Conservation (phyloP, 179 eudicot species). For the Silene coronaria region DNA sequence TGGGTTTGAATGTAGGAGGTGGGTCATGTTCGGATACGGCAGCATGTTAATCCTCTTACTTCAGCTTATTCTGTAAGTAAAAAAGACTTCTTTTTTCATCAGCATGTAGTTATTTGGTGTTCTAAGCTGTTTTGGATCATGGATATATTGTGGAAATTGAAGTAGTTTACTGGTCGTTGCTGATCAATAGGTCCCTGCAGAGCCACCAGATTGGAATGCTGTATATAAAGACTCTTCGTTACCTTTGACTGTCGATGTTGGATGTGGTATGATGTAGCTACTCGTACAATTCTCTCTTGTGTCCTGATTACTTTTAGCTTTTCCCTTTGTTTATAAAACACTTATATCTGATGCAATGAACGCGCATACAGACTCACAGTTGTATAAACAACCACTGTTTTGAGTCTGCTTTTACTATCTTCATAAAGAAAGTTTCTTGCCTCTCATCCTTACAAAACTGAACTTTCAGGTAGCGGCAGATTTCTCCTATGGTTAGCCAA, state of each 20-base stretch:
- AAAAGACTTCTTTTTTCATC: neutral
- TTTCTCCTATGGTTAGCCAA: constrained; percentile 93
- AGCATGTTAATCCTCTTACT: constrained; percentile 93
- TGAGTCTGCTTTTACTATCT: neutral
- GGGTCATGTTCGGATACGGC: constrained; percentile 73
- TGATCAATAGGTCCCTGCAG: constrained; percentile 57
- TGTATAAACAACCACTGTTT: neutral
- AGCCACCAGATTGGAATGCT: constrained; percentile 74
- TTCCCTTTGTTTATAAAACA: neutral
- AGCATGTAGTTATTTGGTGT: neutral
- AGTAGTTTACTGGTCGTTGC: constrained; percentile 5
- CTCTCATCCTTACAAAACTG: constrained; percentile 8
- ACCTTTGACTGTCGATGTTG: constrained; percentile 87
- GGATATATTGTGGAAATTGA: constrained; percentile 8
- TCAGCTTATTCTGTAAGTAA: constrained; percentile 42
- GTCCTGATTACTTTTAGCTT: neutral
- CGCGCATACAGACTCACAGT: neutral
- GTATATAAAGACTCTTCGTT: constrained; percentile 56
- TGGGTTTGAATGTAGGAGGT: constrained; percentile 51
- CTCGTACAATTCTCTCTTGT: neutral
- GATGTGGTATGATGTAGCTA: constrained; percentile 54
- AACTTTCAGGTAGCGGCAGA: constrained; percentile 86
- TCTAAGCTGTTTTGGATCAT: neutral
- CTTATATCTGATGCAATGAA: neutral
- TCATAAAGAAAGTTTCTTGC: neutral